Evolutionary conservation across 2,329 filamentous ascomycete genomes (phyloP).

Genomic region (Colletotrichum lindemuthianum): DNA sequence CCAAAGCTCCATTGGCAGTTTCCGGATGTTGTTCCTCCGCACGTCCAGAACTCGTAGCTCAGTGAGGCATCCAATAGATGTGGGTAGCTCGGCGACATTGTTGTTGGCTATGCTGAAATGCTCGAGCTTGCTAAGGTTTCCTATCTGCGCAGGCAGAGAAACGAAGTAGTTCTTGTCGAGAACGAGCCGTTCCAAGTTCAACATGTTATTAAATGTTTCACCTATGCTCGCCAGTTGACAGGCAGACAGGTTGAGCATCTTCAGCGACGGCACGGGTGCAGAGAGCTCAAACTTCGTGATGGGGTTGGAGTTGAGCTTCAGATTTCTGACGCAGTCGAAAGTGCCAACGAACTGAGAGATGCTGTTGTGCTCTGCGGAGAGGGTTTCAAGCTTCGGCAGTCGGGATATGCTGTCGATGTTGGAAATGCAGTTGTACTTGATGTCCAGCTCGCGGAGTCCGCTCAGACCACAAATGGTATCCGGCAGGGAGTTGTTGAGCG

Average conservation of each 20-base stretch:
- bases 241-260: conserved; percentile 87
- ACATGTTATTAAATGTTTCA: conserved; percentile 86
- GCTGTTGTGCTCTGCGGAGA: conserved; percentile 91
- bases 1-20: conserved; percentile 94
- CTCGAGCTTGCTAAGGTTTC: conserved; percentile 83
- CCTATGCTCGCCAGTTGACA: conserved; percentile 93
- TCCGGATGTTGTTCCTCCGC: conserved; percentile 91
- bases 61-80: conserved; percentile 86
- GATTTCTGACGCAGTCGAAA: conserved; percentile 84
- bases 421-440: conserved; percentile 90
- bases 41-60: conserved; percentile 90
- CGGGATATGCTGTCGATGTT: conserved; percentile 88
- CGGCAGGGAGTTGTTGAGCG: conserved; percentile 79
- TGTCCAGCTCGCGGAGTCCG: conserved; percentile 89
- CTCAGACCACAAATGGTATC: conserved; percentile 76
- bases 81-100: conserved; percentile 81
- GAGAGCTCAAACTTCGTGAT: conserved; percentile 92
- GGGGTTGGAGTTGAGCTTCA: conserved; percentile 94
- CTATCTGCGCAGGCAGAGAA: conserved; percentile 85
- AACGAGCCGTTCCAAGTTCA: conserved; percentile 86
- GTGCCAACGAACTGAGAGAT: conserved; percentile 89
- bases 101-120: conserved; percentile 96
- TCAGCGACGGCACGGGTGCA: conserved; percentile 80
- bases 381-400: conserved; percentile 85
- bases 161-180: conserved; percentile 97